A percentile compares a stretch with the other conserved stretches of the same genome.
Conservation (phyloP, 495 filamentous ascomycete genomes). For the Xylaria curta region DNA sequence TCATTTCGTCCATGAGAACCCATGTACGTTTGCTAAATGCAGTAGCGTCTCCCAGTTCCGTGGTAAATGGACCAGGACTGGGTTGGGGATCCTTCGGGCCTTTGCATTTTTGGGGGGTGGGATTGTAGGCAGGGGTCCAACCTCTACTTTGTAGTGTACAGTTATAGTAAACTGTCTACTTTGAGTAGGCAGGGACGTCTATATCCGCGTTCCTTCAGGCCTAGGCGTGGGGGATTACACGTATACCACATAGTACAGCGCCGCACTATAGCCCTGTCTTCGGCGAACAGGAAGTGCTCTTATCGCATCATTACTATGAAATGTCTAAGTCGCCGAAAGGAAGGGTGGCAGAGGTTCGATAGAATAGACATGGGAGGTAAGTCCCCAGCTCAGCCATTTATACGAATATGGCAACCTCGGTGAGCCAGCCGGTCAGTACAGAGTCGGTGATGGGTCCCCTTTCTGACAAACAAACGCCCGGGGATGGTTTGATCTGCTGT, state of each 20-base stretch:
- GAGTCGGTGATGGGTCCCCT: constrained; percentile 8
- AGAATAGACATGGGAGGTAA: constrained; percentile 7
- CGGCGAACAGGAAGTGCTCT: not conserved
- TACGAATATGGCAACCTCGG: constrained; percentile 15
- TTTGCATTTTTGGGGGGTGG: not conserved
- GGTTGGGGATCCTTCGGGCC: constrained; percentile 18
- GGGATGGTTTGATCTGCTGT: constrained; percentile 1
- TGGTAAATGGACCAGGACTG: constrained; percentile 18
- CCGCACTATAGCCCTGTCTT: not conserved
- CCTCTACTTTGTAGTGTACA: not conserved
- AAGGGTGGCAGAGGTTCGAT: constrained; percentile 8
- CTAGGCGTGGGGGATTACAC: constrained; percentile 15
- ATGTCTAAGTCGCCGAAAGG: not conserved
- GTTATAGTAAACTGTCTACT: not conserved
- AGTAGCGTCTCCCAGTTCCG: constrained; percentile 18
- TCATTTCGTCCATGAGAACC: not conserved
- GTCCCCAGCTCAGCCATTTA: not conserved
- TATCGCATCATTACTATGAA: not conserved
- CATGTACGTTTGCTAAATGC: constrained; percentile 13
- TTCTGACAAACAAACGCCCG: constrained; percentile 11
- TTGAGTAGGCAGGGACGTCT: not conserved
- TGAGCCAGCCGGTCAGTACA: not conserved
- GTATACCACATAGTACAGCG: not conserved
- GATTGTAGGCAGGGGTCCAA: not conserved
- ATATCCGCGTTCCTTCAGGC: not conserved